Base-by-base conservation (phyloP, 2,329 filamentous ascomycete species). In the Cryphonectria radicalis region DNA sequence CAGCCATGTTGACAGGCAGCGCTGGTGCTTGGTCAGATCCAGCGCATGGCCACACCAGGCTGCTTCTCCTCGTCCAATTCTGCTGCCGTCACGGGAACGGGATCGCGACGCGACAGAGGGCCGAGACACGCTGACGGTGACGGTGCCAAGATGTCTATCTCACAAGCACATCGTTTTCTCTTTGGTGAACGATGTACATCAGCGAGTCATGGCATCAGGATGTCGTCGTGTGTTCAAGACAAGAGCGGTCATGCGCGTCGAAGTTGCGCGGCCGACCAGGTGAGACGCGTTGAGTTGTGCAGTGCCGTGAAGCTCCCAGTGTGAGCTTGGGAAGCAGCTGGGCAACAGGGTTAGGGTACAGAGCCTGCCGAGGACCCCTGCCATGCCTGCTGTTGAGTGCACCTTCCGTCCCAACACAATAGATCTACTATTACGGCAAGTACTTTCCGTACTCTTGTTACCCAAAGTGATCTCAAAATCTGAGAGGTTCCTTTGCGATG, bases 1-100 rank as follows among this genome's bases (percentile, higher is more conserved):
- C 80, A 70, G 85, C 79, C 87, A 89, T 89, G 14, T 37, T 72
- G 63, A 40, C 22, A 32, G 64, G n/a, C 40, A 28, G 40, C 22
- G 40, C 37, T 42, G 17, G 22, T 50, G 19, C 3, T 50, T 50
- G 46, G 37, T 40, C 37, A 43, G 35, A 4, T 10, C 37, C 13
- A n/a, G 62, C 40, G 37, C 62, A 43, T 43, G 62, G 19, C n/a
- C 40, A 64, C 25, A 43, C 11, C n/a, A 10, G 13, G 62, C 37
- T 43, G 19, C 42, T 42, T n/a, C 62, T 25, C 14, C 43, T 22
- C 19, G 43, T 50, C 4, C 43, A 50, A 8, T 50, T 5, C 32
- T 37, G 35, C 37, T 63, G 62, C 22, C 10, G 17, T 11, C 53
- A 59, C 28, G 28, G 14, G 28, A 3, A 13, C 8, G 46, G 46